These are phyloP conservation scores for Colletotrichum kahawae DNA, from an alignment of 2,329 filamentous ascomycete species.

Conservation along the genomic window DNA sequence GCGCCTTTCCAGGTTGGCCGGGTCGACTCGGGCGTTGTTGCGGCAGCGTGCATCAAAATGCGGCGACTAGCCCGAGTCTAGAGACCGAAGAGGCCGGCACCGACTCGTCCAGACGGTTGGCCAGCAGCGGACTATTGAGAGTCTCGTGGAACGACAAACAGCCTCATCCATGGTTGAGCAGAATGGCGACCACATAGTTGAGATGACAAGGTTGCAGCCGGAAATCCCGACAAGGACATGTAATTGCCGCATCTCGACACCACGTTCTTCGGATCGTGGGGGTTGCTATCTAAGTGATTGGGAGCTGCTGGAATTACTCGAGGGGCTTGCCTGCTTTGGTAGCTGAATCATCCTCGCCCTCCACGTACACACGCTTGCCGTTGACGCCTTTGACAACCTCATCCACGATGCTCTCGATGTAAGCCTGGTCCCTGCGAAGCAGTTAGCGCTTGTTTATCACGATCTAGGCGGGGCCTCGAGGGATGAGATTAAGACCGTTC, in stretches of 20 bases:
- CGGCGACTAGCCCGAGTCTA: not conserved
- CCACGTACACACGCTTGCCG: conserved; percentile 70
- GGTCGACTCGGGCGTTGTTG: not conserved
- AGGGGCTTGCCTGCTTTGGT: not conserved
- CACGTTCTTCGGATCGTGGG: not conserved
- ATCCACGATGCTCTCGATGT: conserved; percentile 76
- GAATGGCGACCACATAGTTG: not conserved
- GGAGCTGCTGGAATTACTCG: not conserved
- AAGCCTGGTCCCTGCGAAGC: conserved; percentile 68
- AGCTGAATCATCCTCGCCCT: conserved; percentile 69
- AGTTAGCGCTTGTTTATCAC: not conserved
- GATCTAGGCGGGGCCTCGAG: not conserved
- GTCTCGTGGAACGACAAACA: not conserved
- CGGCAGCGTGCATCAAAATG: not conserved
- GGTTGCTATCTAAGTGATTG: conserved; percentile 2
- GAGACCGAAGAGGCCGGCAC: not conserved
- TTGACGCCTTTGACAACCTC: conserved; percentile 81
- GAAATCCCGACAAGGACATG: not conserved
- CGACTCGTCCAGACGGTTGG: not conserved
- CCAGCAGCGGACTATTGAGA: not conserved
- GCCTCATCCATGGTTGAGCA: not conserved
- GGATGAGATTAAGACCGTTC: not conserved
- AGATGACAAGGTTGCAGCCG: conserved; percentile 1
- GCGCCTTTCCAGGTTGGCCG: not conserved
- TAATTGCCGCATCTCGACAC: not conserved